Conservation (phyloP, 345 rosid species). For the Carallia brachiata region DNA sequence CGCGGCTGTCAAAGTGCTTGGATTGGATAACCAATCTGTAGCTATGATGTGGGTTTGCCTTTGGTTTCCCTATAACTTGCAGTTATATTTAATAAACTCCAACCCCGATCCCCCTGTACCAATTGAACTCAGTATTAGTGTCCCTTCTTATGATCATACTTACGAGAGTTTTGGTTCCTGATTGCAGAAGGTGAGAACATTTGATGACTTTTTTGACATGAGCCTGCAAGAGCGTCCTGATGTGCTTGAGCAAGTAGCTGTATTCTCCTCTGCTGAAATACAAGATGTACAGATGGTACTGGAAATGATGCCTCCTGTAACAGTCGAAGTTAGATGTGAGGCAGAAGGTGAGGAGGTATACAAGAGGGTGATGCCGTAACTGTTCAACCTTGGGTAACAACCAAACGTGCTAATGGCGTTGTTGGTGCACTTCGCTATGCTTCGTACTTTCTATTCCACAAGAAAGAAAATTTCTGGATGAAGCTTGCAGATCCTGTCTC, state of each 20-base stretch:
- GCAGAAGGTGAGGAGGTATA: slow-evolving; percentile 94
- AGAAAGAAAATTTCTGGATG: slow-evolving; percentile 94
- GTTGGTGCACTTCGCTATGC: slow-evolving; percentile 84
- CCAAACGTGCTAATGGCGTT: slow-evolving; percentile 73
- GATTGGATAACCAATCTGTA: background rate
- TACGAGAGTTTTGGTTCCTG: background rate
- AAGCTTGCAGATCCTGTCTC: slow-evolving; percentile 73
- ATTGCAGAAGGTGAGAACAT: slow-evolving; percentile 84
- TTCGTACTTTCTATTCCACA: slow-evolving; percentile 79
- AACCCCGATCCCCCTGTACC: background rate
- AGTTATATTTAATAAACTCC: background rate
- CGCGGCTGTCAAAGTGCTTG: too few species aligned
- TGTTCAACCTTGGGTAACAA: slow-evolving; percentile 81
- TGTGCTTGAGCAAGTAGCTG: slow-evolving; percentile 70
- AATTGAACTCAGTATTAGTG: background rate
- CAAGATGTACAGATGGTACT: slow-evolving; percentile 68
- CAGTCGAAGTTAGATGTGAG: slow-evolving; percentile 75
- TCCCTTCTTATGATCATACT: slow-evolving; percentile 9
- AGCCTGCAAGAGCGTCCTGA: slow-evolving; percentile 62
- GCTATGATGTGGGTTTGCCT: background rate
- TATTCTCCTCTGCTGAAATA: slow-evolving; percentile 63
- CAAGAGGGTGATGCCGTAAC: slow-evolving; percentile 92
- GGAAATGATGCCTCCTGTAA: slow-evolving; percentile 87
- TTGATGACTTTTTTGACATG: slow-evolving; percentile 82
- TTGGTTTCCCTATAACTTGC: background rate